Evolutionary conservation across 441 rosid species (phyloP), one percentile per base, ranked within the genome.

Genomic region (Hura crepitans): DNA sequence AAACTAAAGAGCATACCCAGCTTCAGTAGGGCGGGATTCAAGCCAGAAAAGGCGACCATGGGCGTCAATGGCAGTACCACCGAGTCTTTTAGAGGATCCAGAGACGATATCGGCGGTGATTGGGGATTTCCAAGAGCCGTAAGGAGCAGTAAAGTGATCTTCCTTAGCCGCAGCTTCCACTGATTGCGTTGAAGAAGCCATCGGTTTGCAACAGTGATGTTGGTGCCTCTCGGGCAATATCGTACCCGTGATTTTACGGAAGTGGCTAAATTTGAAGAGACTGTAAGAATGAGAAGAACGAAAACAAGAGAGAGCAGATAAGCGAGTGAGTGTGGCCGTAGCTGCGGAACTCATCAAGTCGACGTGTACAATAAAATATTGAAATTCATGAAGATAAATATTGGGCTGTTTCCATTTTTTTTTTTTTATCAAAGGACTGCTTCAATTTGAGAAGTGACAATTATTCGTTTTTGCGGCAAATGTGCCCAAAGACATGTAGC

Each of bases 61-160:
- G 65, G 81, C 85, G 70, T 84, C 94, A 28, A 89, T 83, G 50
- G 97, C 76, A 51, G 91, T 79, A 54, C 97, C 97, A 5, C 83
- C 91, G n/a, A 92, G 96, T 51, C 86, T 78, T 73, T 94, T 94
- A 72, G 87, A 89, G 60, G 97, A 76, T 14, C 97, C 97, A 53
- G 99, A 89, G 74, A 90, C 93, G 23, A 85, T 74, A 68, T 92
- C 96, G 71, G 97, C 92, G 31, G 97, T 86, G 82, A 94, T 85
- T n/a, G 96, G 99, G 22, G 99, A 94, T 73, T 84, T 89, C 99
- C 97, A 94, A 23, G 97, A 87, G 68, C 99, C 99, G 46, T 85
- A 94, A 5, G 97, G 96, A 60, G 97, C 87, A 2, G 84, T 81
- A 60, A 78, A 60, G 73, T 78, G 82, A 68, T 43, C 75, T 43